Evolutionary conservation across 2,329 filamentous ascomycete genomes (phyloP), one percentile per base, ranked within the genome.

Genomic region (Calcarisporium arbuscula): DNA sequence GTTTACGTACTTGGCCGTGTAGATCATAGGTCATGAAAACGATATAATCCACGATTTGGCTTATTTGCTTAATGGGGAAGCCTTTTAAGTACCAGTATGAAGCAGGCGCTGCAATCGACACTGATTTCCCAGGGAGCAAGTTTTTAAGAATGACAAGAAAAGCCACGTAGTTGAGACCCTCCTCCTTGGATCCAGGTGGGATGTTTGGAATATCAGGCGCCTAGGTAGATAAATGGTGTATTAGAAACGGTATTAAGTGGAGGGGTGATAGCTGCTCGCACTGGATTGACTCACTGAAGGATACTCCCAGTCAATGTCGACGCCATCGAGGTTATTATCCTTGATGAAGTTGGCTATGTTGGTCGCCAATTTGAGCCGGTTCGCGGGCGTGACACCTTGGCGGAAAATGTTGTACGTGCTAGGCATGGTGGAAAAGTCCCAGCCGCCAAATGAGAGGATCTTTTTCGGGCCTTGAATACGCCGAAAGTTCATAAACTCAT

Each of bases 301-400:
- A 14, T 65, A 65, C 28, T 64, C 62, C 65, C 64, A 70, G 38
- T 65, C 61, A 17, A 63, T 40, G 32, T 66, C 61, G 5, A 65
- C 36, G 0, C 64, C 62, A 28, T 64, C 61, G 0, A 67, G 39
- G 6, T 41, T 32, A 11, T 60, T 19, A 9, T 65, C 18, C 14
- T 55, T 37, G 38, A 65, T 5, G 45, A 70, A 60, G 21, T 61
- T 34, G 35, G 51, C 48, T 23, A 62, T 26, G 38, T 61, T 58
- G 19, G 45, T 38, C 9, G 51, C 42, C 23, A 69, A 49, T 3
- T 8, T 50, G 5, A 42, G 32, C 0, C 61, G 49, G 28, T 70
- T 64, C 1, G 23, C 15, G 0, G 49, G 32, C 27, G 18, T 40
- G 2, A 46, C 43, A 4, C 22, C 47, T 6, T 48, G 20, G 0